Percentiles rank a stretch among this genome's conserved stretches.
Evolutionary conservation across 2,329 filamentous ascomycete genomes (phyloP).

Genomic region (Xylaria polymorpha): DNA sequence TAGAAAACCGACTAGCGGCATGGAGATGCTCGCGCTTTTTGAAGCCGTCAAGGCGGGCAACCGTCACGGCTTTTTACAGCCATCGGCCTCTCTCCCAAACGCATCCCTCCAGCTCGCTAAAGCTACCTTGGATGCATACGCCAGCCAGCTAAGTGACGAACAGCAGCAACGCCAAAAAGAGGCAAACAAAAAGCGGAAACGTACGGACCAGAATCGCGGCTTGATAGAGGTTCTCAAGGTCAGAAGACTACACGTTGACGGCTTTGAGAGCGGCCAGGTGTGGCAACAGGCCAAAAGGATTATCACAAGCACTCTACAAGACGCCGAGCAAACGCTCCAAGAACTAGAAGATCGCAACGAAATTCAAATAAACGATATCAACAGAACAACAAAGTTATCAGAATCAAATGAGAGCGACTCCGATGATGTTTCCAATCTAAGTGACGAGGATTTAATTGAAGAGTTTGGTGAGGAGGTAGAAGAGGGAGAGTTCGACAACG

Average conservation of each 20-base stretch:
- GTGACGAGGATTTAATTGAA: slow-evolving; percentile 46
- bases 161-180: slow-evolving; percentile 77
- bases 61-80: slow-evolving; percentile 82
- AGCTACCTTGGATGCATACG: slow-evolving; percentile 80
- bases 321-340: slow-evolving; percentile 60
- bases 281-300: slow-evolving; percentile 94
- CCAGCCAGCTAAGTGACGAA: slow-evolving; percentile 76
- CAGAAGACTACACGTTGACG: slow-evolving; percentile 84
- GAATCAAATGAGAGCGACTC: slow-evolving; percentile 47
- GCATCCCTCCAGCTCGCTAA: slow-evolving; percentile 82
- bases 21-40: slow-evolving; percentile 63
- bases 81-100: slow-evolving; percentile 72
- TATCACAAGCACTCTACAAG: slow-evolving; percentile 67
- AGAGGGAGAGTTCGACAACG: slow-evolving; percentile 46
- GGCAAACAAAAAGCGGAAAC: slow-evolving; percentile 80
- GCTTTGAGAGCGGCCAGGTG: slow-evolving; percentile 88
- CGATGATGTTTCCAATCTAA: slow-evolving; percentile 44
- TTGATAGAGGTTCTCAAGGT: slow-evolving; percentile 73
- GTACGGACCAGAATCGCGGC: slow-evolving; percentile 59
- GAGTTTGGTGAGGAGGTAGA: slow-evolving; percentile 17
- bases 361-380: slow-evolving; percentile 61
- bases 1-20: slow-evolving; percentile 49
- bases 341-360: slow-evolving; percentile 66
- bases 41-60: slow-evolving; percentile 67
- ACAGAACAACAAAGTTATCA: slow-evolving; percentile 51